Percentiles rank a stretch among this genome's conserved stretches.
phyloP scores from a whole-genome alignment of 2,329 filamentous ascomycete species.

The Aspergillus quadricinctus region DNA sequence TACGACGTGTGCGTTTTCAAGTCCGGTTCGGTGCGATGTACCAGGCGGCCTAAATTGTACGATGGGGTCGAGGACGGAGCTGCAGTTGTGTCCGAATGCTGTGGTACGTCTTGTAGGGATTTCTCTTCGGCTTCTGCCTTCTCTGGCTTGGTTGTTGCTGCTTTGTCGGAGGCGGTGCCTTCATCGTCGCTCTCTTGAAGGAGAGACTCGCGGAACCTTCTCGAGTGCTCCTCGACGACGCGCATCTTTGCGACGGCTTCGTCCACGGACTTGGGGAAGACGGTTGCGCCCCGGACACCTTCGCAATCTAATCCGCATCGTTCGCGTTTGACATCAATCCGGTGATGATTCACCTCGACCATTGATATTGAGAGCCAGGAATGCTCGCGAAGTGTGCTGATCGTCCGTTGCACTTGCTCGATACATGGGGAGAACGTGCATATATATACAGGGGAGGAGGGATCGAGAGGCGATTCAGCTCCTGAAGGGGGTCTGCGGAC shows the following conservation, averaged over 20 bases:
- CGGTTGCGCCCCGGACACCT: conserved; percentile 61
- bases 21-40: conserved; percentile 79
- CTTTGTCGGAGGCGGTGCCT: conserved; percentile 12
- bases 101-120: conserved; percentile 19
- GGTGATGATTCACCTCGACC: conserved; percentile 79
- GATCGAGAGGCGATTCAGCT: conserved; percentile 58
- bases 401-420: conserved; percentile 86
- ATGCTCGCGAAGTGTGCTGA: conserved; percentile 70
- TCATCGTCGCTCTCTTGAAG: conserved; percentile 16
- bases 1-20: conserved; percentile 98
- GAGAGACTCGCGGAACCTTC: conserved; percentile 55
- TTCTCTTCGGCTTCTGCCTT: conserved; percentile 24
- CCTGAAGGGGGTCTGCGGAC: conserved; percentile 34
- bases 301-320: conserved; percentile 70
- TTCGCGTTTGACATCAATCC: conserved; percentile 77
- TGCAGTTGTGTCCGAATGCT: conserved; percentile 4
- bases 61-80: conserved; percentile 36
- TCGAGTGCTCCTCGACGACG: conserved; percentile 66
- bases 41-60: conserved; percentile 71
- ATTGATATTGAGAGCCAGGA: conserved; percentile 92
- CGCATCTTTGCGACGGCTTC: conserved; percentile 73
- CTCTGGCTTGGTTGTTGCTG: conserved; percentile 15
- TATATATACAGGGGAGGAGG: conserved; percentile 67
- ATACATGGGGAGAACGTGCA: conserved; percentile 98
- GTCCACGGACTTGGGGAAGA: conserved; percentile 63